Conservation (phyloP, 2,329 filamentous ascomycete genomes). For the Colletotrichum sp. region DNA sequence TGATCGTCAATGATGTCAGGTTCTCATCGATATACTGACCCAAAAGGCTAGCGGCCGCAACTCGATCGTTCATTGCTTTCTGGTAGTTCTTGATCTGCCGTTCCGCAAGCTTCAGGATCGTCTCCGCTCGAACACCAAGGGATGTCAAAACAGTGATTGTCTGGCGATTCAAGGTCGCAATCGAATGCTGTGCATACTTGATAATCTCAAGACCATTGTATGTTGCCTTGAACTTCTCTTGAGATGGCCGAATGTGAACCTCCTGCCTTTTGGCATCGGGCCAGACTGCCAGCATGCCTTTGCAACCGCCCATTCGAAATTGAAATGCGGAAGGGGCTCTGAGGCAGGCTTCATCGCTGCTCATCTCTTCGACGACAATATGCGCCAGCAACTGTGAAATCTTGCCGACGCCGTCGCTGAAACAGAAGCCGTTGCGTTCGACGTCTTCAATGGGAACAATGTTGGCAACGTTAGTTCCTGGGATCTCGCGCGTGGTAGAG, state of each 20-base stretch:
- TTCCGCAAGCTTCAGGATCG: constrained; percentile 72
- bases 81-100: constrained; percentile 72
- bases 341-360: constrained; percentile 53
- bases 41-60: constrained; percentile 69
- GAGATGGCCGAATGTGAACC: constrained; percentile 81
- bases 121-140: constrained; percentile 70
- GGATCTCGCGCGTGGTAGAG: constrained; percentile 83
- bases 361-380: constrained; percentile 74
- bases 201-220: constrained; percentile 85
- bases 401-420: constrained; percentile 92
- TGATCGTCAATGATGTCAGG: constrained; percentile 75
- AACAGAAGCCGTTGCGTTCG: constrained; percentile 69
- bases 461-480: constrained; percentile 62
- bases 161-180: constrained; percentile 86
- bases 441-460: constrained; percentile 73
- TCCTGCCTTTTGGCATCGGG: constrained; percentile 68
- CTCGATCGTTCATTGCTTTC: constrained; percentile 68
- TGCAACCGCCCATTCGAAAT: constrained; percentile 90
- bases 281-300: constrained; percentile 84
- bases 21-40: constrained; percentile 84
- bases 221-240: constrained; percentile 80
- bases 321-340: constrained; percentile 82
- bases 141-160: constrained; percentile 84
- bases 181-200: constrained; percentile 75
- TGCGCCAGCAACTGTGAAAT: constrained; percentile 81